Conservation (phyloP, 2,329 filamentous ascomycete genomes). For the Alternaria sp. region DNA sequence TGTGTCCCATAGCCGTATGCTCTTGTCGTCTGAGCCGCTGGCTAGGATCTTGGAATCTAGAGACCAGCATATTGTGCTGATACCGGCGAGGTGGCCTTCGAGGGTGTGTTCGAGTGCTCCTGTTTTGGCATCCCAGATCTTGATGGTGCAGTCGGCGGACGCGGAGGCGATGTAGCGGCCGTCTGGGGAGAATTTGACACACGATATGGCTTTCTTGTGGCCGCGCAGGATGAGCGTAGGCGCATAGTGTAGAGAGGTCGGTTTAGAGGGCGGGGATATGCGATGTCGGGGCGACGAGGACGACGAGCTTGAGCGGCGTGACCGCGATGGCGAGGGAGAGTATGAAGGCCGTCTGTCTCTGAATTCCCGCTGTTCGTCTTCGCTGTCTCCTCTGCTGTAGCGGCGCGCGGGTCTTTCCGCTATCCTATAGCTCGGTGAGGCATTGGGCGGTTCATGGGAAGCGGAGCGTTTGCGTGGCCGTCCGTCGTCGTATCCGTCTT, state of each 20-base stretch:
- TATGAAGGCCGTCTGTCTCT: constrained; percentile 28
- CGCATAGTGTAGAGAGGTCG: constrained; percentile 70
- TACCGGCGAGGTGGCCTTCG: constrained; percentile 90
- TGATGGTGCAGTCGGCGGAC: constrained; percentile 85
- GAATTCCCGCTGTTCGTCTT: constrained; percentile 42
- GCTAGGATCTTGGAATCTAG: constrained; percentile 88
- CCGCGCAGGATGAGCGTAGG: constrained; percentile 76
- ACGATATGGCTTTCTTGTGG: constrained; percentile 80
- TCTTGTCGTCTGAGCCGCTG: constrained; percentile 94
- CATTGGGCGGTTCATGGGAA: constrained; percentile 39
- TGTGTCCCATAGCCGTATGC: constrained; percentile 89
- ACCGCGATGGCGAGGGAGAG: constrained; percentile 28
- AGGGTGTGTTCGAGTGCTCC: constrained; percentile 86
- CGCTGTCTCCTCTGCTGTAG: constrained; percentile 45
- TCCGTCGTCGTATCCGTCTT: constrained; percentile 36
- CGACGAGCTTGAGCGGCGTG: constrained; percentile 23
- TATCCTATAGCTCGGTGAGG: constrained; percentile 38
- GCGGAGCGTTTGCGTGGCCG: constrained; percentile 46
- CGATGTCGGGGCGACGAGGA: constrained; percentile 29
- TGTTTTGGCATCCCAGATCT: constrained; percentile 84
- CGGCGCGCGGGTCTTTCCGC: constrained; percentile 47
- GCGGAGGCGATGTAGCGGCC: constrained; percentile 88
- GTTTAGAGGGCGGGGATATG: constrained; percentile 56
- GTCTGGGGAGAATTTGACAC: constrained; percentile 90
- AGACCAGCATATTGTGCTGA: constrained; percentile 93